Percentiles rank a stretch among this genome's conserved stretches.
Evolutionary conservation across 306 rosid genomes (phyloP).

Genomic region (Malus domestica): ASM211411v1 NC_041803.1:54236501-54237000

Average conservation of each 20-base stretch:
- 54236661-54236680: neutral
- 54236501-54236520: neutral
- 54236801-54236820: neutral
- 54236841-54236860: neutral
- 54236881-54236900: neutral
- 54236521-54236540: neutral
- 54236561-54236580: neutral
- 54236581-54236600: neutral
- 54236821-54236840: neutral
- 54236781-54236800: neutral
- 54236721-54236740: conserved; percentile 68
- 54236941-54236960: neutral
- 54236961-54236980: neutral
- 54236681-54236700: neutral
- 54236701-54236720: conserved; percentile 13
- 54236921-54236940: neutral
- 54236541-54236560: neutral
- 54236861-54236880: neutral
- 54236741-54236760: conserved; percentile 61
- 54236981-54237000: neutral
- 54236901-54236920: neutral
- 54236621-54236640: neutral
- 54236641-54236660: neutral
- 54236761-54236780: conserved; percentile 3
- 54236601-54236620: neutral